Evolutionary conservation across 2,329 filamentous ascomycete species (phyloP).

Genomic region (Emmonsiellopsis sp.): DNA sequence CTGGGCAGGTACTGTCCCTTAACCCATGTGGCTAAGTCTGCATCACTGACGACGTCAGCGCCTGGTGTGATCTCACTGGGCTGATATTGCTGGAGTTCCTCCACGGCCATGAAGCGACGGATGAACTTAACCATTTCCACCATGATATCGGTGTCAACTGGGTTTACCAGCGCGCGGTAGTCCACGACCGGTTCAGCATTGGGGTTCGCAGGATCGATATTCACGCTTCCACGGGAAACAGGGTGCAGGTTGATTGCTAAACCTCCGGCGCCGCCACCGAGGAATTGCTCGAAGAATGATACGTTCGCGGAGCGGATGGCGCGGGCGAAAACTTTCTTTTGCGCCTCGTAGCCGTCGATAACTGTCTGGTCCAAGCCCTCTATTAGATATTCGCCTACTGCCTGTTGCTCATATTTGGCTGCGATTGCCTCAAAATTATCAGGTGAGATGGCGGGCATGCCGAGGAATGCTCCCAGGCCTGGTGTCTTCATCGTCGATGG

Average conservation of each 20-base stretch:
- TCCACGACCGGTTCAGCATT: constrained; percentile 28
- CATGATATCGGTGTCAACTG: constrained; percentile 27
- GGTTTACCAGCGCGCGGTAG: constrained; percentile 29
- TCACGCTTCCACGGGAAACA: constrained; percentile 31
- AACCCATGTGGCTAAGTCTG: background rate
- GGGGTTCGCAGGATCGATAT: constrained; percentile 28
- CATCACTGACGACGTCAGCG: background rate
- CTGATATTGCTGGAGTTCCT: background rate
- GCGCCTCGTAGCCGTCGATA: background rate
- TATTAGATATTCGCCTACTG: background rate
- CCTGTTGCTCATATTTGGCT: background rate
- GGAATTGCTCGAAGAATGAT: background rate
- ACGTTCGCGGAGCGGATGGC: background rate
- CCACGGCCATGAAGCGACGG: constrained; percentile 7
- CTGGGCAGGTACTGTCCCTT: constrained; percentile 23
- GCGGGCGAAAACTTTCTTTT: background rate
- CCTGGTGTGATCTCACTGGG: background rate
- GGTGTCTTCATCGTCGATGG: background rate
- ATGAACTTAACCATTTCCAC: constrained; percentile 10
- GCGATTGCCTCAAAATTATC: background rate
- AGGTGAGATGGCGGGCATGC: background rate
- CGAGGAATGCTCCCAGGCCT: background rate
- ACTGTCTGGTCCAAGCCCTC: background rate
- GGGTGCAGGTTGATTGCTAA: constrained; percentile 19
- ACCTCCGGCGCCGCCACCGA: background rate